phyloP scores from a whole-genome alignment of 805 yeast species.

The Tetrapisispora fleetii region DNA sequence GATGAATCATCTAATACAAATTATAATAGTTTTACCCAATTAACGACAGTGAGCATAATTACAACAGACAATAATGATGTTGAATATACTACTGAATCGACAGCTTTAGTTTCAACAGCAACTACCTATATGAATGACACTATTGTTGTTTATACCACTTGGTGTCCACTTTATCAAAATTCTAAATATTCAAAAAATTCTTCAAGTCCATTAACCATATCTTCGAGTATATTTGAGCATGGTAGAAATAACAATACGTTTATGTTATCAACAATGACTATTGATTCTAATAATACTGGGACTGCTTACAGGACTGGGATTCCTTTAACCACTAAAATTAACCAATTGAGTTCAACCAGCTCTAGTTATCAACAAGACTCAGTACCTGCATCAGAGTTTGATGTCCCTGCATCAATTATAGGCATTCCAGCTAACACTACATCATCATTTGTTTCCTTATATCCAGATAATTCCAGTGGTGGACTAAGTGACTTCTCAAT shows the following conservation, averaged over 20 bases:
- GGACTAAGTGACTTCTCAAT: no score
- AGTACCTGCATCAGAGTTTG: no score
- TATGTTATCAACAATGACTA: no score
- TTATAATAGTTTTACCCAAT: not conserved
- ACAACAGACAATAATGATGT: not conserved
- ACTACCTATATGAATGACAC: slow-evolving; percentile 22
- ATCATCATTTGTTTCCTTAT: no score
- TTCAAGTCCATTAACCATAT: slow-evolving; percentile 6
- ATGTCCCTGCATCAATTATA: no score
- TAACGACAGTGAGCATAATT: not conserved
- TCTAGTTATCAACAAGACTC: no score
- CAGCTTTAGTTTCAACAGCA: slow-evolving; percentile 25
- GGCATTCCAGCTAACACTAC: no score
- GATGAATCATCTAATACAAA: not conserved
- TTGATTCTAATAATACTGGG: no score
- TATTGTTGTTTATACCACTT: slow-evolving; percentile 21
- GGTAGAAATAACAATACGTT: not conserved
- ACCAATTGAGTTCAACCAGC: no score
- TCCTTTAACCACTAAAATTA: no score
- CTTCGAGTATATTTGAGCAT: not conserved
- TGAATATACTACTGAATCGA: slow-evolving; percentile 11
- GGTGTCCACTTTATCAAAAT: slow-evolving; percentile 22
- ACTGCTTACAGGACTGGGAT: no score
- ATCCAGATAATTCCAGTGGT: no score
- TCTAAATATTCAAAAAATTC: slow-evolving; percentile 7